These are phyloP conservation scores for Leishmania aethiopica DNA, from an alignment of 208 protist species.

Conservation along the genomic window DNA sequence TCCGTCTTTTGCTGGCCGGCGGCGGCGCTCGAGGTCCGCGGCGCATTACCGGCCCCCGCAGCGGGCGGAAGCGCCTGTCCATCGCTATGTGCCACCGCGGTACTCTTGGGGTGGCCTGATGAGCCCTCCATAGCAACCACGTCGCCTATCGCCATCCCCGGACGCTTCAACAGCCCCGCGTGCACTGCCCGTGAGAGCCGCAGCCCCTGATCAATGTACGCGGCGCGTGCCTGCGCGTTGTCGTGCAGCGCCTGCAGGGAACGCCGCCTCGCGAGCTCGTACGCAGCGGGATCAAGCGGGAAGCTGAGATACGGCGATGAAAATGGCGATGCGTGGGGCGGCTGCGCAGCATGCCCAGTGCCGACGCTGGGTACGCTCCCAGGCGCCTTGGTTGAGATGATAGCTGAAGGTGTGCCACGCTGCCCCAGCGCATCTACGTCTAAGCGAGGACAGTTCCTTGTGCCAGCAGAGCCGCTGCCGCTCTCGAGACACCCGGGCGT, in stretches of 20 bases:
- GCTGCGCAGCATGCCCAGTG: background rate
- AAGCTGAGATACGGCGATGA: background rate
- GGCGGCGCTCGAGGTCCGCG: background rate
- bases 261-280: constrained; percentile 14
- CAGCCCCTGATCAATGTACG: constrained; percentile 4
- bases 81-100: background rate
- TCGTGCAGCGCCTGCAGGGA: constrained; percentile 18
- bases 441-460: too few relatives aligned
- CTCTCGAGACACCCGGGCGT: background rate
- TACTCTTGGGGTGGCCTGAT: background rate
- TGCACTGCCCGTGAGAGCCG: constrained; percentile 18
- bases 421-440: background rate
- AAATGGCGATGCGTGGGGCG: background rate
- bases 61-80: background rate
- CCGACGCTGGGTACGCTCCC: background rate
- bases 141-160: background rate
- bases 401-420: background rate
- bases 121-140: background rate
- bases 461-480: background rate
- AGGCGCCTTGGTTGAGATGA: too few relatives aligned
- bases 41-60: background rate
- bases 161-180: background rate
- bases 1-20: background rate
- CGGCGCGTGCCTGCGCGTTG: constrained; percentile 24
- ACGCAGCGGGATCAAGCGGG: background rate